Percentiles rank a stretch among this genome's conserved stretches.
Evolutionary conservation across 2,329 filamentous ascomycete species (phyloP).

Genomic region (Apiospora rasikravindrae): DNA sequence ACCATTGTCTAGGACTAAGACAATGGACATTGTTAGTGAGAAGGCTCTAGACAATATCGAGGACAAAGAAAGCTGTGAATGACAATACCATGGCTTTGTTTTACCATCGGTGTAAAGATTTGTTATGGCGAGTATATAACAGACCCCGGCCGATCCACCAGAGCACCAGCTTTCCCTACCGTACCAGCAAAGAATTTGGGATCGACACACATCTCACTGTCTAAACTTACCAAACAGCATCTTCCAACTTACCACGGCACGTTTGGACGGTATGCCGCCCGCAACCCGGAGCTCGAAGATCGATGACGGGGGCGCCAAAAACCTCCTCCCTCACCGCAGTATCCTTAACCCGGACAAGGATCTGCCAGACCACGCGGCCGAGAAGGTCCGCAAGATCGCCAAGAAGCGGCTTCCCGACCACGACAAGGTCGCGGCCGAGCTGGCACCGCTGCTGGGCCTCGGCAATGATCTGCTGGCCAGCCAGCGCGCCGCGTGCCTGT

Average conservation of each 20-base stretch:
- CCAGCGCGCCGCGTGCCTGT: background rate
- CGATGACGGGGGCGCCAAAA: background rate
- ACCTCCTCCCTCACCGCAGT: background rate
- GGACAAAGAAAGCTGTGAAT: background rate
- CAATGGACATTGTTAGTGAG: background rate
- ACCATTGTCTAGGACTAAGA: background rate
- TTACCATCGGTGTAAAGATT: background rate
- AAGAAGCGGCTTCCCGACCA: background rate
- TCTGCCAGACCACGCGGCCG: background rate
- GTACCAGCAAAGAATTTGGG: background rate
- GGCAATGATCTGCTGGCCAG: background rate
- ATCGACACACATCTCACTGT: background rate
- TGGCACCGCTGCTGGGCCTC: background rate
- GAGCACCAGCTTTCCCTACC: background rate
- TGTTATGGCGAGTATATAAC: background rate
- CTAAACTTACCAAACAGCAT: background rate
- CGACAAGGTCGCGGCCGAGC: constrained; percentile 1
- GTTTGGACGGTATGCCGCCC: background rate
- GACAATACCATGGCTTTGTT: background rate
- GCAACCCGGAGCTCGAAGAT: background rate
- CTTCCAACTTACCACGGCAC: background rate
- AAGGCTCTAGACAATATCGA: background rate
- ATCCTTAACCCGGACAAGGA: background rate
- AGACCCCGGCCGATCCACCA: background rate
- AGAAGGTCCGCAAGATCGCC: background rate